Evolutionary conservation across 2,329 filamentous ascomycete species (phyloP), one percentile per base, ranked within the genome.

Genomic region (Rhexocercosporidium sp.): DNA sequence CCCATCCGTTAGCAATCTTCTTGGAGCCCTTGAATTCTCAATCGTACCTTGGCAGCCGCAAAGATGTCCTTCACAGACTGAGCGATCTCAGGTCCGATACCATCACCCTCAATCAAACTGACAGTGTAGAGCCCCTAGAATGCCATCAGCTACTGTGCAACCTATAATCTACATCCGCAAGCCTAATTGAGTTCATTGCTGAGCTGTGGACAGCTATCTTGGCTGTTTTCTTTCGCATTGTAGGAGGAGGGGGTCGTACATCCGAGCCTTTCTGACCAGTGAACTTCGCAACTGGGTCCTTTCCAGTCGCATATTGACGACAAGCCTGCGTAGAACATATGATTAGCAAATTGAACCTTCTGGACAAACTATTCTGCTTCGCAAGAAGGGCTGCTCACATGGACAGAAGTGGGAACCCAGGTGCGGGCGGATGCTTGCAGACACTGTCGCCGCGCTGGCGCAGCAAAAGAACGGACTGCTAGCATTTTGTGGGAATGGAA

Each of bases 41-140:
- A 64, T 61, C 84, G 70, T 84, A 97, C 95, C 82, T 96, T 92
- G 77, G 96, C 96, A 76, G 96, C 96, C 77, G 90, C 87, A 85
- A 97, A 99, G 83, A 99, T 99, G 82, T 97, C 93, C 89, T 98
- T 99, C 79, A 99, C 94, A 60, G 96, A 96, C 83, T 97, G 90
- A 73, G 96, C 90, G 79, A 99, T 99, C 85, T 99, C 95, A 72
- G 96, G 96, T 70, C 96, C 96, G 80, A 99, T 99, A 80, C 96
- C 96, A 79, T 99, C 96, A 83, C 96, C 96, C 87, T 99, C 96
- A 74, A 99, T 99, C 83, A 99, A 86, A 76, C 93, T 95, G 78
- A 99, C 96, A 66, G 92, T 92, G 88, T 91, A 99, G 82, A 96
- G 96, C 79, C 96, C 96, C 93, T 97, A 77, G 11, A 46, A 34